These are phyloP conservation scores for Cyclotella sp. DNA, from an alignment of 108 stramenopile genomes.

Conservation along the genomic window DNA sequence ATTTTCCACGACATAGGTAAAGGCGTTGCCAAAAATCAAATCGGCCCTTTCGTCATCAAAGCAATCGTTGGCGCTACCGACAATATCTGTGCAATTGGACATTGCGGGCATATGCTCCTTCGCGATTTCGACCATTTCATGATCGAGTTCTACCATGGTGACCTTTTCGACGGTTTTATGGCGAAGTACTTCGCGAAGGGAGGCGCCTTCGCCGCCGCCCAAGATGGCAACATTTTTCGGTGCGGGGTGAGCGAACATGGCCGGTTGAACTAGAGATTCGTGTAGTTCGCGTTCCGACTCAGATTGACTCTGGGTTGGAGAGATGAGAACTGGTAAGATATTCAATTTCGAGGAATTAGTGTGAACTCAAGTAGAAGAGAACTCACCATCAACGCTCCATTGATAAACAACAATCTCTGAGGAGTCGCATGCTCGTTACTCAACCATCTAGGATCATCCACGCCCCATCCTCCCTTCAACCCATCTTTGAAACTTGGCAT, in stretches of 20 bases:
- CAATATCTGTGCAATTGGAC: constrained; percentile 69
- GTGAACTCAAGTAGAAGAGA: not conserved
- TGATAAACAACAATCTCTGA: constrained; percentile 68
- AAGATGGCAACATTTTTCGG: constrained; percentile 87
- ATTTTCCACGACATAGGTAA: constrained; percentile 37
- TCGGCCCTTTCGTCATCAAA: constrained; percentile 74
- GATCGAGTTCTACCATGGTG: constrained; percentile 89
- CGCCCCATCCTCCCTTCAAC: constrained; percentile 59
- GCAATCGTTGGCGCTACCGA: constrained; percentile 74
- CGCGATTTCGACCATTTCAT: constrained; percentile 68
- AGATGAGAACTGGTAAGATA: not conserved
- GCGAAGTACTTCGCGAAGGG: constrained; percentile 87
- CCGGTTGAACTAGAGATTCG: constrained; percentile 93
- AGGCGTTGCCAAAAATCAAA: constrained; percentile 60
- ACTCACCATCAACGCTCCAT: constrained; percentile 67
- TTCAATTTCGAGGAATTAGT: not conserved
- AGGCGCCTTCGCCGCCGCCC: constrained; percentile 92
- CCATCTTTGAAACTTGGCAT: constrained; percentile 74
- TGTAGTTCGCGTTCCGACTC: constrained; percentile 79
- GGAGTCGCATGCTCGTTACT: constrained; percentile 68
- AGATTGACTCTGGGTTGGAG: constrained; percentile 48
- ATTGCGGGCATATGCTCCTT: constrained; percentile 72
- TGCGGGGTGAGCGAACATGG: constrained; percentile 87
- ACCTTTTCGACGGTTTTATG: constrained; percentile 87
- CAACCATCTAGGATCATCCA: constrained; percentile 80